Evolutionary conservation across 2,329 filamentous ascomycete genomes (phyloP).

Genomic region (Fusarium ambrosium): DNA sequence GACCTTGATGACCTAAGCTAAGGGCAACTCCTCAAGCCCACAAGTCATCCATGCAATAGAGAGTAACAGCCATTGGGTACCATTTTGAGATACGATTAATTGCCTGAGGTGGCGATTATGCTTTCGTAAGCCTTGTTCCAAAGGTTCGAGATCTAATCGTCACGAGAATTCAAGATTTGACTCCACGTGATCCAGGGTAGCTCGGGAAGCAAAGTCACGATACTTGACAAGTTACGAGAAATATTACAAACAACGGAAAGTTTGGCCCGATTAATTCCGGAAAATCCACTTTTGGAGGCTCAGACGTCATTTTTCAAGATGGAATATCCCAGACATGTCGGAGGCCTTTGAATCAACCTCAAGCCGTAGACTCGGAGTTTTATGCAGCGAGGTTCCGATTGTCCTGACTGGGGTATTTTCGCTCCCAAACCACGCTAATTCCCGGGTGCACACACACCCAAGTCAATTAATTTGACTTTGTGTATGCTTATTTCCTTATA

Average conservation of each 20-base stretch:
- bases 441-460: background rate
- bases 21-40: background rate
- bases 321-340: background rate
- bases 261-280: background rate
- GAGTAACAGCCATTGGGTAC: background rate
- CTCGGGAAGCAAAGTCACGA: background rate
- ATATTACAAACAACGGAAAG: background rate
- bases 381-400: background rate
- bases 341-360: background rate
- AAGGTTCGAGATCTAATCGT: background rate
- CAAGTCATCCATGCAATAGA: background rate
- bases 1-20: conserved; percentile 8
- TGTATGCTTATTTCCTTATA: background rate
- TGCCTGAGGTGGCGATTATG: background rate
- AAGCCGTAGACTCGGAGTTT: background rate
- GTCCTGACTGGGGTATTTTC: background rate
- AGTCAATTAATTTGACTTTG: background rate
- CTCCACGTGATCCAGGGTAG: background rate
- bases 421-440: background rate
- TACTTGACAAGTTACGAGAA: background rate
- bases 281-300: background rate
- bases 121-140: background rate
- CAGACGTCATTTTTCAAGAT: background rate
- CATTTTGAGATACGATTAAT: background rate
- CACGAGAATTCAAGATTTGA: background rate